Percentiles rank a stretch among this genome's conserved stretches.
phyloP scores from a whole-genome alignment of 805 yeast genomes.

The Wilhelminamyces savonicus region DNA sequence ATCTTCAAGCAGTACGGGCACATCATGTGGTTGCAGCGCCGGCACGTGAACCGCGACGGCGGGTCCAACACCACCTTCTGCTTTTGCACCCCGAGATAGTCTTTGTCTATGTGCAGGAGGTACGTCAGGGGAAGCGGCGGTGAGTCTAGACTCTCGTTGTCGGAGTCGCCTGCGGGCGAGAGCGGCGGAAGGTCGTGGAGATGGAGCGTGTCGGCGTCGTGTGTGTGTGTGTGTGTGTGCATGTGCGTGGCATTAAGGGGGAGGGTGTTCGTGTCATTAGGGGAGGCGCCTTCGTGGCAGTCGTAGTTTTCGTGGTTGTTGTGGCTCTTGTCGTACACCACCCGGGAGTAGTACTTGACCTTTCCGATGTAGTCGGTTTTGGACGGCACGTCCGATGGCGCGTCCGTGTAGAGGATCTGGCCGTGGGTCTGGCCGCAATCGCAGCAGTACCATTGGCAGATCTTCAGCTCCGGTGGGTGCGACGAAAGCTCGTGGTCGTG shows the following conservation, averaged over 20 bases:
- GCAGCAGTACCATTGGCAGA: constrained; percentile 39
- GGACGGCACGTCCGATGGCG: neutral
- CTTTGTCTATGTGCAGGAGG: neutral
- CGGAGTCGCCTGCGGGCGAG: neutral
- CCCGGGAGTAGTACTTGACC: neutral
- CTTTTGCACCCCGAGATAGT: constrained; percentile 1
- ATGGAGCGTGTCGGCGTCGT: neutral
- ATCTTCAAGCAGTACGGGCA: constrained; percentile 35
- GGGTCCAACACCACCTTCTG: constrained; percentile 16
- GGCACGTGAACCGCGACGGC: constrained; percentile 32
- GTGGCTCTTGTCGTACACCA: no score
- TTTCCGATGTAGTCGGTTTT: constrained; percentile 1
- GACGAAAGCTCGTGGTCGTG: neutral
- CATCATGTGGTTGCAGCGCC: constrained; percentile 36
- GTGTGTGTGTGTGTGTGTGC: neutral
- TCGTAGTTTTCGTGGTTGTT: no score
- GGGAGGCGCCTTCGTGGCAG: no score
- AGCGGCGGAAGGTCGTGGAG: constrained; percentile 1
- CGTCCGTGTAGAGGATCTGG: constrained; percentile 16
- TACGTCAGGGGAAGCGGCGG: neutral
- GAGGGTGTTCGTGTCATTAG: constrained; percentile 3
- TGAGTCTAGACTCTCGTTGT: neutral
- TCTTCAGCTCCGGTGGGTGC: constrained; percentile 13
- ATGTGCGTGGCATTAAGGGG: neutral
- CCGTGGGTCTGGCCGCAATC: constrained; percentile 36